Conservation (phyloP, 257 asterid genomes). For the Mitragyna speciosa region DNA sequence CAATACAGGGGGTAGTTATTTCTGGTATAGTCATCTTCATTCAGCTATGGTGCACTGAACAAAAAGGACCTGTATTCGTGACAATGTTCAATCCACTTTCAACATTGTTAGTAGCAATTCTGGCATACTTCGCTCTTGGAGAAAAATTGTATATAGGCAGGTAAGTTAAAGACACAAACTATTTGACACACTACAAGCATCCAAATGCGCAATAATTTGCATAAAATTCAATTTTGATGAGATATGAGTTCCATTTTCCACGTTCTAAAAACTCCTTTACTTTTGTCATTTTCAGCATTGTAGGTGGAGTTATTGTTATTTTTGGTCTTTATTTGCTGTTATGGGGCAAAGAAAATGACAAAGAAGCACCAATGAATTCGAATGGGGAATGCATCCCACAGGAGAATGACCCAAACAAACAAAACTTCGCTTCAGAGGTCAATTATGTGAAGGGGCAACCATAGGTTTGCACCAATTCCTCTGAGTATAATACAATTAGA, state of each 20-base stretch:
- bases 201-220: not conserved
- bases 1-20: constrained; percentile 55
- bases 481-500: too few species aligned
- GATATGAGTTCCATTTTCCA: not conserved
- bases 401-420: constrained; percentile 32
- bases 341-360: constrained; percentile 73
- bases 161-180: constrained; percentile 25
- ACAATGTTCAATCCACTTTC: constrained; percentile 75
- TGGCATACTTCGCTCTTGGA: constrained; percentile 62
- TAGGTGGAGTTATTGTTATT: constrained; percentile 58
- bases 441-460: constrained; percentile 31
- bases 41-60: constrained; percentile 69
- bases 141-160: constrained; percentile 69
- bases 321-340: constrained; percentile 64
- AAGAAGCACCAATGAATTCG: constrained; percentile 25
- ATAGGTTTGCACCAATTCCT: constrained; percentile 4
- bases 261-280: not conserved
- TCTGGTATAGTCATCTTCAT: constrained; percentile 56
- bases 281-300: constrained; percentile 43
- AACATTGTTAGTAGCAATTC: constrained; percentile 51
- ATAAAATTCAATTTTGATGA: not conserved
- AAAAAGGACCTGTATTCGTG: constrained; percentile 75
- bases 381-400: constrained; percentile 23
- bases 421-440: constrained; percentile 24
- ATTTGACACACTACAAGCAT: not conserved